Evolutionary conservation across 768 basidiomycete genomes (phyloP).

Genomic region (Mycena latifolia): DNA sequence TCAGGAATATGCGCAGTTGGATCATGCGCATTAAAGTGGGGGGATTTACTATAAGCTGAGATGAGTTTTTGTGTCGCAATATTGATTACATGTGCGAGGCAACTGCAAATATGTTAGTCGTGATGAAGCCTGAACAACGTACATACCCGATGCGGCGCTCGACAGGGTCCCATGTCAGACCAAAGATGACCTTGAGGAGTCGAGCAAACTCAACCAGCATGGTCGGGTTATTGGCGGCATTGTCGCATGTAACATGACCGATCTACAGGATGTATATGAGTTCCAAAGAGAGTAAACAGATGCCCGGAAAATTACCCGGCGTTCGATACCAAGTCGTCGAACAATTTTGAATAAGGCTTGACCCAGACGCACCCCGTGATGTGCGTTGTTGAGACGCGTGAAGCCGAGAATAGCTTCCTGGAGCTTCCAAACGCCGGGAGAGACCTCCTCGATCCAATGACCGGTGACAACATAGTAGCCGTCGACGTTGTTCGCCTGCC

Average conservation of each 20-base stretch:
- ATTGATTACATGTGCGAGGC: conserved; percentile 8
- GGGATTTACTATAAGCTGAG: neutral
- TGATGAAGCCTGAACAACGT: no score
- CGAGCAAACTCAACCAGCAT: conserved; percentile 8
- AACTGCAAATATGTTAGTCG: neutral
- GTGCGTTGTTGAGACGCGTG: conserved; percentile 48
- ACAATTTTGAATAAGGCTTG: conserved; percentile 48
- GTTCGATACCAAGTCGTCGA: conserved; percentile 39
- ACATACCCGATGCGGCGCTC: neutral
- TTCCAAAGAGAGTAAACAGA: no score
- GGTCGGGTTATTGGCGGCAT: conserved; percentile 1
- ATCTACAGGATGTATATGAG: neutral
- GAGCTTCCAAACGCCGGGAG: conserved; percentile 40
- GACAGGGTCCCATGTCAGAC: neutral
- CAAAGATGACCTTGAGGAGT: neutral
- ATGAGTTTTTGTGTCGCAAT: conserved; percentile 1
- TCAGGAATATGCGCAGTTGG: neutral
- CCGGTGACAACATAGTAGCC: conserved; percentile 53
- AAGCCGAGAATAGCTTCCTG: conserved; percentile 50
- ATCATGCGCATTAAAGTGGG: neutral
- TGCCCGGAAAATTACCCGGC: conserved; percentile 41
- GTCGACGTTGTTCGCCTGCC: conserved; percentile 52
- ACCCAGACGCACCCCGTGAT: conserved; percentile 49
- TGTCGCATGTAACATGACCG: neutral
- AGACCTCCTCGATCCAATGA: conserved; percentile 51